Evolutionary conservation across 352 stramenopile genomes (phyloP).

Genomic region (Phytophthora podocarpi): DNA sequence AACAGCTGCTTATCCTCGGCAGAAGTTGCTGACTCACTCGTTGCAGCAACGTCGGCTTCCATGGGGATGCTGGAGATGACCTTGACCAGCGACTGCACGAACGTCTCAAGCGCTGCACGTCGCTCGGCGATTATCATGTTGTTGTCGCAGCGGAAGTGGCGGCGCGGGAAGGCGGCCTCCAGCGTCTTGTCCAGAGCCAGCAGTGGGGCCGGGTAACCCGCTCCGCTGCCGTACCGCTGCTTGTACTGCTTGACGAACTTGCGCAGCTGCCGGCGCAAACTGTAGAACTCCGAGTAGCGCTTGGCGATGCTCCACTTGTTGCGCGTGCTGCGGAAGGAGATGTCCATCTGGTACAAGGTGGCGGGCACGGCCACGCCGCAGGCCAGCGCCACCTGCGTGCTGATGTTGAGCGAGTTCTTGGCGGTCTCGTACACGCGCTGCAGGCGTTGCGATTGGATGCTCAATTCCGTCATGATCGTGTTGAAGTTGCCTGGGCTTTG

Average conservation of each 20-base stretch:
- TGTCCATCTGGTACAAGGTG: conserved; percentile 89
- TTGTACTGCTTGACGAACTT: conserved; percentile 79
- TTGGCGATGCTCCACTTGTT: conserved; percentile 90
- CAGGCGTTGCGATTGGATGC: conserved; percentile 62
- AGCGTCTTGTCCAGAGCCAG: conserved; percentile 61
- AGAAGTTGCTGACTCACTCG: background rate
- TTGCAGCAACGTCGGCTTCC: conserved; percentile 23
- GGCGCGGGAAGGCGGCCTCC: conserved; percentile 62
- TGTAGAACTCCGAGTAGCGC: conserved; percentile 88
- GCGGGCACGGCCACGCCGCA: conserved; percentile 50
- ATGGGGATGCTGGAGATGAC: conserved; percentile 80
- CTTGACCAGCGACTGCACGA: conserved; percentile 85
- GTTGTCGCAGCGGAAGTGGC: conserved; percentile 77
- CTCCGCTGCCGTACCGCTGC: conserved; percentile 21
- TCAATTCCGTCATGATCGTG: conserved; percentile 50
- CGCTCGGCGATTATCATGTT: conserved; percentile 76
- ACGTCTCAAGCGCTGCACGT: conserved; percentile 67
- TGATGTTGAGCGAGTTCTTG: conserved; percentile 83
- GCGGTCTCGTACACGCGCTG: conserved; percentile 77
- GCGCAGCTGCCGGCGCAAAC: conserved; percentile 59
- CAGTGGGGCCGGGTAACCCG: conserved; percentile 22
- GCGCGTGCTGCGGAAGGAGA: conserved; percentile 82
- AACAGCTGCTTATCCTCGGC: conserved; percentile 51
- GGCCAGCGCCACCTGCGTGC: conserved; percentile 68
- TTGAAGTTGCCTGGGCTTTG: conserved; percentile 6